Base-by-base conservation (phyloP, 345 rosid species). In the Viola odorata region DNA sequence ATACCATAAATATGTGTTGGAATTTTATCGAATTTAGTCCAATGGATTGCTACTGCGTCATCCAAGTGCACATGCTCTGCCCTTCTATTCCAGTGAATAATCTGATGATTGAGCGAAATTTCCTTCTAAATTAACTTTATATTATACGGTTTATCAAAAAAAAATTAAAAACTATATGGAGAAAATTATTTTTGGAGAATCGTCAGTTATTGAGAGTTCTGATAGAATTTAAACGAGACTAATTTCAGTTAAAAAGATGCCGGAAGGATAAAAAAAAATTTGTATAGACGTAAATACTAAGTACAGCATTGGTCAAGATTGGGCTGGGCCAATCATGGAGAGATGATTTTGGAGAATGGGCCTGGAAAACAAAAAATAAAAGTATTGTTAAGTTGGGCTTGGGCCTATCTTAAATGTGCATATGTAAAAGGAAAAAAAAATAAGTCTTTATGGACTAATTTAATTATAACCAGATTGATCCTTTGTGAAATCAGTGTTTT, bases 11-110 rank as follows among this genome's bases (percentile, higher is more conserved):
- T 4, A 8, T 5, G 7, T 7, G 48, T 10, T 37, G 8, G 53
- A 37, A 36, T 12, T 16, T 6, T 55, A 17, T 16, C 49, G 11
- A 12, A n/a, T 17, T 5, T 7, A 57, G 69, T 23, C 62, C 12
- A 9, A 8, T 38, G 0, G 9, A 1, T 12, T 38, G 38, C 9
- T 12, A 10, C 6, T 32, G 15, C 57, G 14, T 17, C 7, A 10
- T n/a, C 50, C n/a, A 57, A 13, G 12, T 6, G 12, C 50, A 49
- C 50, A 50, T 65, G 69, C 47, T 23, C 13, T 23, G 6, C 14
- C 62, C 57, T 57, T 49, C 62, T 41, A 50, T 57, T 65, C 36
- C 23, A 40, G 37, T 65, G 62, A 57, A 50, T 57, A 14, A 40
- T 50, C 57, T 11, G 50, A 49, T 6, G 23, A 8, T 3, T 13